Conservation (phyloP, 1,284 basidiomycete species). For the Hypsizygus ulmarius region DNA sequence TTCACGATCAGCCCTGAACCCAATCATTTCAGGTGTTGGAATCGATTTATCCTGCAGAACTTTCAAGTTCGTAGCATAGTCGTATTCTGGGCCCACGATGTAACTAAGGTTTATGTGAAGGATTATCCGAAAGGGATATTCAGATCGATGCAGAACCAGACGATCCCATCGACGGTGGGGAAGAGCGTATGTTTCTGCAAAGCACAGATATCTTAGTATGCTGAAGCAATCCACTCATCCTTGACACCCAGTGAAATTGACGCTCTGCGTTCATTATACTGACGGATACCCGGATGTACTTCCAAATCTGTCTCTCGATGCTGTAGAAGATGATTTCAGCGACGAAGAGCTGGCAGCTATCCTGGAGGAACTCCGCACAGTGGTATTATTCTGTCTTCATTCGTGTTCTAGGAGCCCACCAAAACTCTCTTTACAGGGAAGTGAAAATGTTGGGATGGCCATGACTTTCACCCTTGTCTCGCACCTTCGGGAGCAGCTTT, state of each 20-base stretch:
- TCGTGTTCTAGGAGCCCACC: slow-evolving; percentile 3
- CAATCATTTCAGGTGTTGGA: slow-evolving; percentile 73
- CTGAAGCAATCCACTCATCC: slow-evolving; percentile 5
- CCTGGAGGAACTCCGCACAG: slow-evolving; percentile 55
- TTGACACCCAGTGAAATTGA: slow-evolving; percentile 65
- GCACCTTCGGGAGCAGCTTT: slow-evolving; percentile 80
- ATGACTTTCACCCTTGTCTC: slow-evolving; percentile 97
- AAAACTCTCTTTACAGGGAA: slow-evolving; percentile 51
- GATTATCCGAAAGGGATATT: slow-evolving; percentile 79
- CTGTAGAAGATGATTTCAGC: slow-evolving; percentile 68
- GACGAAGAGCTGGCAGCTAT: slow-evolving; percentile 57
- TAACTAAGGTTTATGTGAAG: slow-evolving; percentile 64
- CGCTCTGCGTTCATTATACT: slow-evolving; percentile 61
- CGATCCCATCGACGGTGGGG: slow-evolving; percentile 58
- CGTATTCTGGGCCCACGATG: slow-evolving; percentile 21
- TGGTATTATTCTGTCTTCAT: slow-evolving; percentile 47
- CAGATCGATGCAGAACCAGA: slow-evolving; percentile 90
- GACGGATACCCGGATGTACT: slow-evolving; percentile 53
- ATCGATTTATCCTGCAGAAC: slow-evolving; percentile 93
- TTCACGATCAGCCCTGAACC: slow-evolving; percentile 10
- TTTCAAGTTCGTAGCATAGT: slow-evolving; percentile 71
- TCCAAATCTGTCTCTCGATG: slow-evolving; percentile 71
- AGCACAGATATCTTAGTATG: slow-evolving; percentile 14
- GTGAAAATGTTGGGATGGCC: slow-evolving; percentile 93
- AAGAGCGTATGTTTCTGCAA: slow-evolving; percentile 54